Conservation (phyloP, 768 basidiomycete species). For the Piloderma croceum region DNA sequence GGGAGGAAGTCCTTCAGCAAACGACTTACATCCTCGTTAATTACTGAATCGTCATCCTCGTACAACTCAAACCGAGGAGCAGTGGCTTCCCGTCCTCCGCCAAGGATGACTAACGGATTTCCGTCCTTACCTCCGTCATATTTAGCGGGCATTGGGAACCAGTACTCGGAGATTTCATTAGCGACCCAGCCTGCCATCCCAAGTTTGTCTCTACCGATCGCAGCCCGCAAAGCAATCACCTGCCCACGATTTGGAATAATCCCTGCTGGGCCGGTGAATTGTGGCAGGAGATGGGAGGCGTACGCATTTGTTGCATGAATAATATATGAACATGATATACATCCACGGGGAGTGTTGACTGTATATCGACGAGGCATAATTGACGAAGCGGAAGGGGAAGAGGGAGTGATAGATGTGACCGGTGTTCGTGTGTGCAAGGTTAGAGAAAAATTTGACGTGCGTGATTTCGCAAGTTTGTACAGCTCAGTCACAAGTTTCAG, state of each 20-base stretch:
- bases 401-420: slow-evolving; percentile 42
- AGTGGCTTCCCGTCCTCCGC: slow-evolving; percentile 53
- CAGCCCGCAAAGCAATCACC: slow-evolving; percentile 39
- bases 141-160: slow-evolving; percentile 63
- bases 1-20: slow-evolving; percentile 40
- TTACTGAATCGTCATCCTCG: slow-evolving; percentile 35
- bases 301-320: slow-evolving; percentile 89
- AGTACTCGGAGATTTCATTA: slow-evolving; percentile 62
- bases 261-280: slow-evolving; percentile 43
- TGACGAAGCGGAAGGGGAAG: too few species aligned
- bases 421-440: slow-evolving; percentile 70
- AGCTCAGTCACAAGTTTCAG: slow-evolving; percentile 73
- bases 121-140: slow-evolving; percentile 24
- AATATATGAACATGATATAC: slow-evolving; percentile 53
- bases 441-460: slow-evolving; percentile 35
- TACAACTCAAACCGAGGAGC: slow-evolving; percentile 44
- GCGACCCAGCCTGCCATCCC: slow-evolving; percentile 45
- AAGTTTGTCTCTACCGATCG: slow-evolving; percentile 30
- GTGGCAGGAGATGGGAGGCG: slow-evolving; percentile 69
- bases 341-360: slow-evolving; percentile 57
- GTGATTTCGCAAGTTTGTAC: slow-evolving; percentile 38
- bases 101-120: slow-evolving; percentile 61
- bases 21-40: slow-evolving; percentile 30
- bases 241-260: slow-evolving; percentile 76
- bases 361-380: background rate